Percentiles rank a stretch among this genome's conserved stretches.
Evolutionary conservation across 106 monocot species (phyloP).

Genomic region (Amphibolis antarctica): DNA sequence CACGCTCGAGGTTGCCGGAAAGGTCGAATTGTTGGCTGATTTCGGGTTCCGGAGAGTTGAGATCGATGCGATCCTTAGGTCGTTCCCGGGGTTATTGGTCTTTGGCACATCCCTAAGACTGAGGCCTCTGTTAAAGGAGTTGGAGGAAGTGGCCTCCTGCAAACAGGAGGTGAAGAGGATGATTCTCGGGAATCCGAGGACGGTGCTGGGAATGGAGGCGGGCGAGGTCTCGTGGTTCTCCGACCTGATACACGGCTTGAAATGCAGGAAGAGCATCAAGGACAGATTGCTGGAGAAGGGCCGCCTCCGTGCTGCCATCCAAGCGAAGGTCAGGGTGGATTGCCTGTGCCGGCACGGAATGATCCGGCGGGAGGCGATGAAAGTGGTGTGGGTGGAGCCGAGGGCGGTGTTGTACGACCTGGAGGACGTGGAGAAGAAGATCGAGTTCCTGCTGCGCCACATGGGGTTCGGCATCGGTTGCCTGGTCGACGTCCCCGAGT

Average conservation of each 20-base stretch:
- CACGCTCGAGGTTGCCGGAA: conserved; percentile 10
- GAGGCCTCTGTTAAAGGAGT: conserved; percentile 47
- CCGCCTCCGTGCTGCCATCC: conserved; percentile 26
- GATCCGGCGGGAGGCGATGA: conserved; percentile 62
- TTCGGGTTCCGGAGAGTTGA: conserved; percentile 23
- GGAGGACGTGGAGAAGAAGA: conserved; percentile 64
- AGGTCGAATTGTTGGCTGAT: conserved; percentile 26
- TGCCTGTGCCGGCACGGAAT: conserved; percentile 54
- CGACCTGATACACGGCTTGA: conserved; percentile 42
- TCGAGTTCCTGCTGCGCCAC: conserved; percentile 46
- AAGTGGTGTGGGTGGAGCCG: conserved; percentile 59
- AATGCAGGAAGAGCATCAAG: conserved; percentile 53
- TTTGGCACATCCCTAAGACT: conserved; percentile 24
- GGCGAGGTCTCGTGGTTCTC: conserved; percentile 55
- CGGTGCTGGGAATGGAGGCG: conserved; percentile 41
- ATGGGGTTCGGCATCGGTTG: conserved; percentile 37
- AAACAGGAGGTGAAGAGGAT: conserved; percentile 26
- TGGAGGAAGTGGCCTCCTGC: conserved; percentile 27
- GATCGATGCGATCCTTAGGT: conserved; percentile 23
- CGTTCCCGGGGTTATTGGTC: conserved; percentile 33
- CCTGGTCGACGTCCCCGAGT: conserved; percentile 63
- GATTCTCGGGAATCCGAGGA: conserved; percentile 23
- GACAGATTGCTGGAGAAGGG: conserved; percentile 42
- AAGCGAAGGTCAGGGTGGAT: conserved; percentile 53
- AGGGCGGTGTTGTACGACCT: conserved; percentile 45